These are phyloP conservation scores for Byssochlamys sp. DNA, from an alignment of 2,329 filamentous ascomycete species.

Conservation along the genomic window DNA sequence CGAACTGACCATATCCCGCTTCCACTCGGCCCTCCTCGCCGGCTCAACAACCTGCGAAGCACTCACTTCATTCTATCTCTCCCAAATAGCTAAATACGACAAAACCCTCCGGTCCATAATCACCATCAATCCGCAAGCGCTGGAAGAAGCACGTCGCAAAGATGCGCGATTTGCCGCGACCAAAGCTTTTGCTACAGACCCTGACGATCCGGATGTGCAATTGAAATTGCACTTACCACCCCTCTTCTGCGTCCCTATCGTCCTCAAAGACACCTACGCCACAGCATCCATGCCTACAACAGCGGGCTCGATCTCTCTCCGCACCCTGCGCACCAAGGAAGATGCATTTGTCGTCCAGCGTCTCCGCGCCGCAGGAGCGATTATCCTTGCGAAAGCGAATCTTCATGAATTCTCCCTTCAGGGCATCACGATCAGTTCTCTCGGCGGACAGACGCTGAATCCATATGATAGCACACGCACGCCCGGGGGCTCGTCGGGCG, in stretches of 20 bases:
- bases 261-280: slow-evolving; percentile 58
- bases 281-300: slow-evolving; percentile 49
- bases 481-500: slow-evolving; percentile 55
- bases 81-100: slow-evolving; percentile 50
- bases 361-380: slow-evolving; percentile 43
- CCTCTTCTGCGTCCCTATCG: slow-evolving; percentile 52
- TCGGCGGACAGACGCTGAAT: slow-evolving; percentile 56
- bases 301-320: slow-evolving; percentile 43
- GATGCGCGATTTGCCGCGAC: slow-evolving; percentile 26
- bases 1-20: slow-evolving; percentile 50
- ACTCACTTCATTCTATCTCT: slow-evolving; percentile 47
- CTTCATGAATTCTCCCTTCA: slow-evolving; percentile 57
- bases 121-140: slow-evolving; percentile 41
- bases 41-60: slow-evolving; percentile 45
- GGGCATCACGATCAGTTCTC: slow-evolving; percentile 52
- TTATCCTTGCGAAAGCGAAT: slow-evolving; percentile 53
- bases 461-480: slow-evolving; percentile 58
- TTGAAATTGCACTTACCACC: slow-evolving; percentile 3
- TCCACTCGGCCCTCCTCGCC: slow-evolving; percentile 48
- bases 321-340: slow-evolving; percentile 30
- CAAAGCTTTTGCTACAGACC: slow-evolving; percentile 1
- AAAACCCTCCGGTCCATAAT: slow-evolving; percentile 50
- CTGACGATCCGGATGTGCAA: neutral
- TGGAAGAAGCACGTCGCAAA: slow-evolving; percentile 41
- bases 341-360: slow-evolving; percentile 45